Evolutionary conservation across 164 flowering plant genomes (phyloP), one percentile per base, ranked within the genome.

Genomic region (Santalum album): DNA sequence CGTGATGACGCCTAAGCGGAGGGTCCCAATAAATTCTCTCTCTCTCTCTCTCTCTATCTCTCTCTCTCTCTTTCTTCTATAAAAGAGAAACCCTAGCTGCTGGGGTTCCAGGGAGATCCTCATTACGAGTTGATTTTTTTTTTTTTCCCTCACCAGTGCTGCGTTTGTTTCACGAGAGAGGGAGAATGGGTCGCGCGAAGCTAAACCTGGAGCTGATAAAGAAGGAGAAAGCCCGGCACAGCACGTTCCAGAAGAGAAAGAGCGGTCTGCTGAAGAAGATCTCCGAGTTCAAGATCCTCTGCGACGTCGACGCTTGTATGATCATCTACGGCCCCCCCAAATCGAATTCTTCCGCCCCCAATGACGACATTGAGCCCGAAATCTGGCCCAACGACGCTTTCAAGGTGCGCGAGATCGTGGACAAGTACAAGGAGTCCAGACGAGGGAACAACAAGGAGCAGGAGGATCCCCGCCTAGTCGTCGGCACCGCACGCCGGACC

Each of bases 261-360:
- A 53, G 46, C 23, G 79, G 79, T 1, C 44, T 75, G 34, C 49
- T 26, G 49, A 69, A 69, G 63, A 75, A 69, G 52, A 25, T 55
- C 0, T 20, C 35, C 3, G 76, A 75, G 46, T 66, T 75, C 59
- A 25, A 69, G 0, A 66, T 65, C 9, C 72, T 77, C 0, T 79
- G 87, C 20, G 70, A 49, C 9, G 74, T 79, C 0, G 64, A 60
- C 2, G 68, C 67, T 0, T 75, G 76, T 67, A 49, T 81, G 63
- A 75, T 81, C 51, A 40, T 73, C 42, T 68, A 58, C 17, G 73
- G 71, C 0, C 75, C 81, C 0, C 6, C 34, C 34, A 9, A 4
- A 4, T 4, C 34, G 6, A 9, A 9, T 9, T 9, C 6, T 4
- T 9, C 34, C 34, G 24, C 16, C 17, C 34, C 22, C 3, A 49